phyloP scores from a whole-genome alignment of 495 filamentous ascomycete species.

The Aspergillus conjunctus region DNA sequence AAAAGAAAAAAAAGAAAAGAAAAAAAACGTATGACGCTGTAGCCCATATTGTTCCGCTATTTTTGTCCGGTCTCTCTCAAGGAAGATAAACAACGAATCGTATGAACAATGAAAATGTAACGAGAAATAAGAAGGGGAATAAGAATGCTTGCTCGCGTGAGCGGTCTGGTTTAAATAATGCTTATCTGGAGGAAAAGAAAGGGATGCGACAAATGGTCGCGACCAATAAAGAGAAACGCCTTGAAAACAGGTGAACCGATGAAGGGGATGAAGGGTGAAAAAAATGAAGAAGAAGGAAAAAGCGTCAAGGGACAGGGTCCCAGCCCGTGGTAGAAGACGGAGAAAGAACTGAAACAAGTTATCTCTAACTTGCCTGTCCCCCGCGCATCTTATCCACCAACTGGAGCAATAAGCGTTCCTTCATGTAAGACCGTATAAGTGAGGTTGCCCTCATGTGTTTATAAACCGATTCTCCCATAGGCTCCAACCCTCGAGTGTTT shows the following conservation, averaged over 20 bases:
- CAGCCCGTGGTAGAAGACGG: background rate
- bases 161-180: slow-evolving; percentile 17
- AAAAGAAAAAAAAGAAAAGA: slow-evolving; percentile 24
- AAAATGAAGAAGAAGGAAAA: background rate
- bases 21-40: slow-evolving; percentile 15
- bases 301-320: background rate
- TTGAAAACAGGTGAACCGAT: background rate
- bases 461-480: slow-evolving; percentile 18
- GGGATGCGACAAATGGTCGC: background rate
- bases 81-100: background rate
- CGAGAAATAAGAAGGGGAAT: background rate
- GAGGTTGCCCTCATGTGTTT: slow-evolving; percentile 34
- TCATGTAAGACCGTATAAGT: slow-evolving; percentile 17
- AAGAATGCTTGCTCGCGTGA: slow-evolving; percentile 18
- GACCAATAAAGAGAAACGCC: background rate
- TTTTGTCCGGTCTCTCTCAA: background rate
- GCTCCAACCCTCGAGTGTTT: slow-evolving; percentile 9
- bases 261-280: background rate
- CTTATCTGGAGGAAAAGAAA: background rate
- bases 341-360: background rate
- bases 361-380: slow-evolving; percentile 1
- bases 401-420: background rate
- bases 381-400: slow-evolving; percentile 9
- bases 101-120: background rate
- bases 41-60: slow-evolving; percentile 4